Evolutionary conservation across 2,329 filamentous ascomycete species (phyloP), one percentile per base, ranked within the genome.

Genomic region (Daldinia sp.): DNA sequence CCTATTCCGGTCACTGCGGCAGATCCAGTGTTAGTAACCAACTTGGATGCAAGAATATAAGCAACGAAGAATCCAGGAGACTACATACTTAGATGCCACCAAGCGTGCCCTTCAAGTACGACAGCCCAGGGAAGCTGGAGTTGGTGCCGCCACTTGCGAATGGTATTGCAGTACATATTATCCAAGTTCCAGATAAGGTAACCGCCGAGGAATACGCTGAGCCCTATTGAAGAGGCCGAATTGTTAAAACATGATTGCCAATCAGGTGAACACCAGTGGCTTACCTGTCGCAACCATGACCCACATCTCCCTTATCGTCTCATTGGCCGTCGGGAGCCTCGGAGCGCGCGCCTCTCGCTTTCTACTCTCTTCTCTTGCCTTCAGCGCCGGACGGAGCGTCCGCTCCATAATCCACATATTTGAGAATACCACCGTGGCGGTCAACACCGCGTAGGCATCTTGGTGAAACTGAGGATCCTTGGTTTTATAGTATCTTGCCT

Each of bases 391-490:
- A 75, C 83, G 78, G 53, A 87, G 75, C 54, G 80, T 70, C 39
- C 74, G 77, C 72, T 86, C 83, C 91, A 95, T 95, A 28, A 92
- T 88, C 77, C 89, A 93, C 83, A 94, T 90, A 74, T 89, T 91
- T 37, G 92, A 89, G 60, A 92, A 82, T 26, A 96, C 84, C 23
- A 95, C 88, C 46, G 89, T 83, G 4, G 86, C 85, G 0, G 93
- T 96, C 48, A 97, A 81, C 3, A 91, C 76, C 1, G 89, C 92
- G 74, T 94, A 97, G 4, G 90, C 91, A 68, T 89, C 90, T 78
- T 97, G 93, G 80, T 97, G 93, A 79, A 97, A 97, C 1, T 88
- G 83, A 0, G 93, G 93, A 71, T 97, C 90, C 77, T 94, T 93
- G 15, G 94, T 88, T 69, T 92, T 89, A 76, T 94, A 92, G 80